Evolutionary conservation across 2,329 filamentous ascomycete genomes (phyloP), one percentile per base, ranked within the genome.

Genomic region (Arthroderma uncinatum): DNA sequence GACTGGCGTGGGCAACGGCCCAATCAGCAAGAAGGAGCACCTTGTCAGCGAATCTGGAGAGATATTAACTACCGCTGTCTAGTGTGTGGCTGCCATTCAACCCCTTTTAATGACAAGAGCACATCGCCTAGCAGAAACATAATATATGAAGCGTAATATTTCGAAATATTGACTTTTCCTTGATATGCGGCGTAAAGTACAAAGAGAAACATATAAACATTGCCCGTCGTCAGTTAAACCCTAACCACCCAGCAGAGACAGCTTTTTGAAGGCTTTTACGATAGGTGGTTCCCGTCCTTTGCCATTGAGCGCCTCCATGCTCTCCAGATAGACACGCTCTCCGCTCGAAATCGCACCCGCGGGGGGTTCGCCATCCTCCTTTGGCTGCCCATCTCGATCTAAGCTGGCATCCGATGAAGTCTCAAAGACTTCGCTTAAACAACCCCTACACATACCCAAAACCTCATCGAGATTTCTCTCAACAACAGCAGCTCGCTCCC

Each of bases 1-100:
- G 75, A 97, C 94, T 1, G 81, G 85, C 55, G 93, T 98, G 44
- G 93, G 93, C 1, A 89, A 94, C 70, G 93, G 92, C 0, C 93
- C 93, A 0, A 74, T 86, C 62, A 88, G 82, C 77, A 87, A 89
- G 3, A 81, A 92, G 14, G 81, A 92, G 68, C 84, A 85, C 67
- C 74, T 96, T 60, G 81, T 94, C 60, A 81, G 80, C 61, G 85
- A 84, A 68, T 79, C 82, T 57, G 86, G 86, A 12, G 74, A 80
- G 64, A 68, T 72, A 55, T 62, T 73, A 59, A 63, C 50, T 56
- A 60, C 64, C 34, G 44, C 50, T 21, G 54, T 54, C 39, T 57
- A 55, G 21, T 12, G 40, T 48, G 25, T 4, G 10, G 10, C 23
- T 16, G 19, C 28, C 16, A 19, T 12, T 53, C 42, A 47, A n/a